Evolutionary conservation across 179 eudicot species (phyloP).

Genomic region (Spergularia azorica): DNA sequence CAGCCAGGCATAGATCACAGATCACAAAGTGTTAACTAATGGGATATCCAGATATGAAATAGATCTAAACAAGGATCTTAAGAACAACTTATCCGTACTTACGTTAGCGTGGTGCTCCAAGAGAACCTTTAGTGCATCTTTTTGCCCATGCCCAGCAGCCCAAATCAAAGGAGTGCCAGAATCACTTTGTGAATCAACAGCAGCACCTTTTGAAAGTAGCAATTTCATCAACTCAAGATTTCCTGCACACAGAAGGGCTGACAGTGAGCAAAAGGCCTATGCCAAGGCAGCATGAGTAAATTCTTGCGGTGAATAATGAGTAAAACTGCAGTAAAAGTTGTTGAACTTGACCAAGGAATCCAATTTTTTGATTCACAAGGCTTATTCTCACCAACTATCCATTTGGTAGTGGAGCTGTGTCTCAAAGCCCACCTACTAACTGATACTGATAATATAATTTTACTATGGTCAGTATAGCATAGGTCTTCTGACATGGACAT

Average conservation of each 20-base stretch:
- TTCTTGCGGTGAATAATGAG: not conserved
- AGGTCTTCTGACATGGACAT: too few relatives aligned
- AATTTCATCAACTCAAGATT: constrained; percentile 68
- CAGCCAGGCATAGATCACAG: not conserved
- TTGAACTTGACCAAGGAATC: too few relatives aligned
- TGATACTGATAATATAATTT: too few relatives aligned
- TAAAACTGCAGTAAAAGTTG: not conserved
- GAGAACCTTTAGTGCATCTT: constrained; percentile 70
- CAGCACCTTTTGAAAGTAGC: constrained; percentile 63
- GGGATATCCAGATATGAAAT: not conserved
- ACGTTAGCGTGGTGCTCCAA: constrained; percentile 86
- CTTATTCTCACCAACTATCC: too few relatives aligned
- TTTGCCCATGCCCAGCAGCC: constrained; percentile 98
- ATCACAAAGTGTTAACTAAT: not conserved
- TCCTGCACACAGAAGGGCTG: constrained; percentile 48
- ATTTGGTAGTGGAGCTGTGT: too few relatives aligned
- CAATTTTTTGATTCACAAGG: too few relatives aligned
- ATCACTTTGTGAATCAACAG: constrained; percentile 86
- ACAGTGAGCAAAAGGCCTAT: not conserved
- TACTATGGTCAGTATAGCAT: too few relatives aligned
- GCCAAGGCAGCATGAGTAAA: not conserved
- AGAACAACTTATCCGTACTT: constrained; percentile 26
- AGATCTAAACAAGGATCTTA: not conserved
- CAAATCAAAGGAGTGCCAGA: constrained; percentile 93
- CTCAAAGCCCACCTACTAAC: too few relatives aligned